Evolutionary conservation across 176 grass and related monocot species (phyloP), one percentile per base, ranked within the genome.

Genomic region (Oryza longistaminata): DNA sequence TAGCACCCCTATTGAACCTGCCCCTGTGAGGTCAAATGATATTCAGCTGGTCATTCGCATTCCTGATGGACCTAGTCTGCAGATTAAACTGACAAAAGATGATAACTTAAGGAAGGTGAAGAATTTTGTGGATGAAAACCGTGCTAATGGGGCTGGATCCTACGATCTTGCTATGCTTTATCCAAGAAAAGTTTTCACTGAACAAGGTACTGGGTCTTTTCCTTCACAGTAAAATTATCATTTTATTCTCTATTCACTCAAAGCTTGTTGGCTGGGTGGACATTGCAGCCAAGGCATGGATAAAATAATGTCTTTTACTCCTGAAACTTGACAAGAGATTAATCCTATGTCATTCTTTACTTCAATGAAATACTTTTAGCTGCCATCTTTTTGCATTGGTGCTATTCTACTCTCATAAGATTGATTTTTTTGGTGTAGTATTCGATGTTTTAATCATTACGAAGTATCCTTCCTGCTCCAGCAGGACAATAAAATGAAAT

Each of bases 161-260:
- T 99, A 99, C 79, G 86, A 94, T 89, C 88, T 99, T 43, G 94
- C 88, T 48, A 83, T 99, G 78, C 88, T 94, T 90, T 99, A 99
- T 92, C 96, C 96, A 66, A 89, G 88, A 74, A 92, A 87, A 83
- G 27, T 98, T 60, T 98, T 98, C 78, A 89, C 34, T 8, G 85
- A 94, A 77, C 76, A 92, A 94, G 96, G 96, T 99, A 87, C 33
- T 29, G 9, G 65, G 76, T 79, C 66, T 44, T 86, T 40, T 49
- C 70, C 68, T 53, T 35, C 82, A 45, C 17, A 65, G 39, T 25
- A 24, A 25, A 17, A 16, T 10, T 25, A 67, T 25, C 10, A 69
- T 76, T 55, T 0, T 79, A 21, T 58, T 66, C 40, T 39, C 22
- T 19, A n/a, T 37, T 70, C 33, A 25, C 15, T 34, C 9, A 35